phyloP scores from a whole-genome alignment of 495 filamentous ascomycete genomes.

The Delitschia confertaspora region DNA sequence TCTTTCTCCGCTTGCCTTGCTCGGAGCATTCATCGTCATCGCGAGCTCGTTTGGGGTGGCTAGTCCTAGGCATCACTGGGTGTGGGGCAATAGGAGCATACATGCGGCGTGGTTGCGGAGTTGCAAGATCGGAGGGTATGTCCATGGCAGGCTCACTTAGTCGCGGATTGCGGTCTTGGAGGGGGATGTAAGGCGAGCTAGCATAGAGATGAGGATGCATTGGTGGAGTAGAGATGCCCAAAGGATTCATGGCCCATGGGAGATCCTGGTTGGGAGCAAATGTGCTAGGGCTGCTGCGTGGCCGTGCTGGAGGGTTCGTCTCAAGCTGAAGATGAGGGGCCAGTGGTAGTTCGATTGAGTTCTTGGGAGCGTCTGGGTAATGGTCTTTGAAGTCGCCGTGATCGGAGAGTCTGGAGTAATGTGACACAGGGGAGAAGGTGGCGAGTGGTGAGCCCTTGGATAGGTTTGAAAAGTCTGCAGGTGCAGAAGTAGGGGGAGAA shows the following conservation, averaged over 20 bases:
- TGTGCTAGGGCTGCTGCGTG: conserved; percentile 35
- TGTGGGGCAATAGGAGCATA: conserved; percentile 33
- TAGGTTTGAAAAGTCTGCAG: conserved; percentile 2
- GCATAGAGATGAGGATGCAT: conserved; percentile 27
- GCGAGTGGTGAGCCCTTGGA: conserved; percentile 12
- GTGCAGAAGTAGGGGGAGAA: conserved; percentile 13
- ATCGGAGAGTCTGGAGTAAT: conserved; percentile 19
- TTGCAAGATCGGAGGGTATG: conserved; percentile 23
- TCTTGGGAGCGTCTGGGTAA: conserved; percentile 5
- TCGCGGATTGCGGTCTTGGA: conserved; percentile 23
- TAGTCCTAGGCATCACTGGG: conserved; percentile 20
- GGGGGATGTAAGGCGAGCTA: conserved; percentile 13
- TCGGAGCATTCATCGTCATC: conserved; percentile 27
- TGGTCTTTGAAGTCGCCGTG: not conserved
- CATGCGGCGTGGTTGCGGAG: conserved; percentile 31
- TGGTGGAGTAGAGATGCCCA: conserved; percentile 31
- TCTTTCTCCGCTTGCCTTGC: conserved; percentile 26
- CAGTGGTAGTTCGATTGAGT: conserved; percentile 4
- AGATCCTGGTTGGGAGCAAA: conserved; percentile 32
- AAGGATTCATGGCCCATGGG: conserved; percentile 30
- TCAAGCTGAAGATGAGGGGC: conserved; percentile 19
- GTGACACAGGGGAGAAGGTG: conserved; percentile 20
- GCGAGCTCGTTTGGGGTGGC: conserved; percentile 26
- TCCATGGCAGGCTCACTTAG: conserved; percentile 20
- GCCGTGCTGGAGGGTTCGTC: conserved; percentile 21